These are phyloP conservation scores for Mycena sp. DNA, from an alignment of 1,284 basidiomycete species.

Conservation along the genomic window DNA sequence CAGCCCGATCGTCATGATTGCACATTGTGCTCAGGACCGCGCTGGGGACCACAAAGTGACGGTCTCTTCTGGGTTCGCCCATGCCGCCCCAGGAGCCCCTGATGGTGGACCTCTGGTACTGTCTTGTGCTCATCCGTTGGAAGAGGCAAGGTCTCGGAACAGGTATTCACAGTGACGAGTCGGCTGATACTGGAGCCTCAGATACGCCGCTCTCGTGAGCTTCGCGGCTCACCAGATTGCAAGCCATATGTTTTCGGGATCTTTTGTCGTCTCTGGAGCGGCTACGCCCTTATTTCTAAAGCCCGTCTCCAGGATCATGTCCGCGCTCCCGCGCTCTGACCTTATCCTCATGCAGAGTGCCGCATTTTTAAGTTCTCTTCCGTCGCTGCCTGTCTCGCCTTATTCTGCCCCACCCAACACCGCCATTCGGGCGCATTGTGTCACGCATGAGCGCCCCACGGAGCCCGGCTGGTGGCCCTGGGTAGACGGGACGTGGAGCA, in stretches of 20 bases:
- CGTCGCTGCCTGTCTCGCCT: constrained; percentile 70
- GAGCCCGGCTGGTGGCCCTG: constrained; percentile 60
- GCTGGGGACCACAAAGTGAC: constrained; percentile 55
- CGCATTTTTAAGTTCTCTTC: constrained; percentile 36
- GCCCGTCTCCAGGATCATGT: constrained; percentile 60
- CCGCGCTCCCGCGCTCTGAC: constrained; percentile 69
- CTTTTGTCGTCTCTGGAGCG: constrained; percentile 48
- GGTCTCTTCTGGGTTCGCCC: constrained; percentile 70
- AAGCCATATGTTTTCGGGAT: constrained; percentile 45
- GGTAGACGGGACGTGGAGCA: constrained; percentile 61
- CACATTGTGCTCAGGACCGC: constrained; percentile 57
- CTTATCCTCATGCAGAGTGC: constrained; percentile 59
- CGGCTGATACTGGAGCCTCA: constrained; percentile 34
- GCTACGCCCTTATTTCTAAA: constrained; percentile 43
- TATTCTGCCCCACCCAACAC: constrained; percentile 67
- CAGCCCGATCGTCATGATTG: constrained; percentile 59
- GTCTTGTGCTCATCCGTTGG: constrained; percentile 76
- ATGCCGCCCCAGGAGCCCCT: constrained; percentile 47
- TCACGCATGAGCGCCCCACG: constrained; percentile 54
- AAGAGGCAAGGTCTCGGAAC: constrained; percentile 54
- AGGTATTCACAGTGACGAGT: neutral
- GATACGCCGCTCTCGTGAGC: constrained; percentile 56
- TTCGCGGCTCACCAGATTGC: constrained; percentile 34
- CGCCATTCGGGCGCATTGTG: constrained; percentile 64
- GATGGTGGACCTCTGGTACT: constrained; percentile 55